Base-by-base conservation (phyloP, 2,329 filamentous ascomycete species). In the Colletotrichum theobromicola region DNA sequence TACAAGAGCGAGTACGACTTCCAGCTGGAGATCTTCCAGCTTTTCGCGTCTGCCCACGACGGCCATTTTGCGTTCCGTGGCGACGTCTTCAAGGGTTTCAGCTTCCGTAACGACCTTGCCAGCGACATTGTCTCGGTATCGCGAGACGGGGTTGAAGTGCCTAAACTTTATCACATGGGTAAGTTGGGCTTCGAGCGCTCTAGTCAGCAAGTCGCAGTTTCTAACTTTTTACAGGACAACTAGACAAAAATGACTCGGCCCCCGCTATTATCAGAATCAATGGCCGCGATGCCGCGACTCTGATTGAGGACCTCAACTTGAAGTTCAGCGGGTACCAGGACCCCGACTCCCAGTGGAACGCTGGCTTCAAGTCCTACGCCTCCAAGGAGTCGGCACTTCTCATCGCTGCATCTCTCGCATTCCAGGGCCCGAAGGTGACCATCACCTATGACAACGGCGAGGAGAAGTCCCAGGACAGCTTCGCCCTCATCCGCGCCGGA, bases 61-160 rank as follows among this genome's bases (percentile, higher is more conserved):
- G 91, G 92, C 2, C 93, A 94, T 78, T 91, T 93, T 65, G 83
- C 85, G 3, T 91, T 88, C 78, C 82, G 87, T 16, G 89, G 90
- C 4, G 89, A 91, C 76, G 83, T 87, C 6, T 85, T 92, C 16
- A 87, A 85, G 55, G 85, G 89, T 1, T 91, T 92, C 60, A 84
- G 30, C 80, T 88, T 78, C 83, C 85, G 65, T 78, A 84, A 82
- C 37, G 74, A 66, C 5, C 75, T 84, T 8, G 79, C 79, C 1
- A 24, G 70, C 8, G 82, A 83, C 21, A 78, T 93, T 1, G 90
- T 93, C 0, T 93, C 91, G 0, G 86, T 93, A 9, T 93, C 91
- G 3, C 77, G 83, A 5, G 91, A 93, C 79, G 92, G 92, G n/a
- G 80, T 85, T 21, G 86, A 88, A 67, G 79, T 91, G 13, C 92